Percentiles rank a stretch among this genome's conserved stretches.
Evolutionary conservation across 805 yeast species (phyloP).

Genomic region (Kuraishia cidri): DNA sequence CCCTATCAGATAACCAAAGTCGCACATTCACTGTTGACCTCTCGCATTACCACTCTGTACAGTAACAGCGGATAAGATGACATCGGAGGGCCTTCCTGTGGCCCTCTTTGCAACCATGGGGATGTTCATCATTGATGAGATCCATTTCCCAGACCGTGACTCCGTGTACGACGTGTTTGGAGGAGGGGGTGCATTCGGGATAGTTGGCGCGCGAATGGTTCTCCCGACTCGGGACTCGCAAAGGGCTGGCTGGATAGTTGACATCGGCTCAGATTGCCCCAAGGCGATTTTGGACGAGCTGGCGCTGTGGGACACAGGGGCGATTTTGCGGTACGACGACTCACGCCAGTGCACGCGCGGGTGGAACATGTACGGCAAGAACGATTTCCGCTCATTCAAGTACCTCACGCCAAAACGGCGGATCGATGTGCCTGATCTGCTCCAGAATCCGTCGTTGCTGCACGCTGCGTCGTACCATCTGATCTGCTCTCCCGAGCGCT

Average conservation of each 20-base stretch:
- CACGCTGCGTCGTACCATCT: slow-evolving; percentile 50
- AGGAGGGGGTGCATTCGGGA: slow-evolving; percentile 85
- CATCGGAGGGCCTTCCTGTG: not conserved
- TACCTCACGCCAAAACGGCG: slow-evolving; percentile 56
- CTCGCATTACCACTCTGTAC: too few species aligned
- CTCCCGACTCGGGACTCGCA: slow-evolving; percentile 24
- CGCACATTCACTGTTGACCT: too few species aligned
- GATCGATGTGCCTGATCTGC: slow-evolving; percentile 47
- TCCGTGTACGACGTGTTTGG: slow-evolving; percentile 55
- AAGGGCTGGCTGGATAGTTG: slow-evolving; percentile 61
- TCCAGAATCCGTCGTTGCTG: slow-evolving; percentile 24
- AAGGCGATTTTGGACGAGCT: slow-evolving; percentile 30
- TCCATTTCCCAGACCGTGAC: slow-evolving; percentile 38
- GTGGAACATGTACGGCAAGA: slow-evolving; percentile 60
- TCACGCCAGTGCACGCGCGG: slow-evolving; percentile 70
- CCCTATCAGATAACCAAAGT: too few species aligned
- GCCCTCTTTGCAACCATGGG: slow-evolving; percentile 61
- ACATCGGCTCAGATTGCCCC: slow-evolving; percentile 77
- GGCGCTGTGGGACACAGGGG: slow-evolving; percentile 53
- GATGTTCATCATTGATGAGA: slow-evolving; percentile 86
- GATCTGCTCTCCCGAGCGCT: slow-evolving; percentile 64
- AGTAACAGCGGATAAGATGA: too few species aligned
- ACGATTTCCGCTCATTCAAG: slow-evolving; percentile 52
- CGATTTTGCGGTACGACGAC: slow-evolving; percentile 40
- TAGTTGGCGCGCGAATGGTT: slow-evolving; percentile 62